These are phyloP conservation scores for Nicotiana knightiana DNA, from an alignment of 257 asterid genomes.

Conservation along the genomic window DNA sequence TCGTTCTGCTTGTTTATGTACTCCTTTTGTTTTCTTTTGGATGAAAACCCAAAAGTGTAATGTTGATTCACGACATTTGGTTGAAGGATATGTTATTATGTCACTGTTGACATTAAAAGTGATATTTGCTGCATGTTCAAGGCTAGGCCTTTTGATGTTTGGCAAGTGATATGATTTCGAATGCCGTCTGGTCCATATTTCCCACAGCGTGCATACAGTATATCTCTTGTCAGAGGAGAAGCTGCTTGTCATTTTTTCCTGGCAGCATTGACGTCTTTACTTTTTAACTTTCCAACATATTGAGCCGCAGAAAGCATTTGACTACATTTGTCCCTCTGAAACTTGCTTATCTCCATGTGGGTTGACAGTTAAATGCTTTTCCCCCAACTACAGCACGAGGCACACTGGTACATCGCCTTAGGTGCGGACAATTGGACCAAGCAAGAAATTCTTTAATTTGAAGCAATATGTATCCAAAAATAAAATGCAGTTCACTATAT, in stretches of 20 bases:
- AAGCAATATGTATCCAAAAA: not conserved
- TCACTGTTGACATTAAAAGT: not conserved
- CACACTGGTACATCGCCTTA: not conserved
- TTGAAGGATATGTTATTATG: not conserved
- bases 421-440: not conserved
- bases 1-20: not conserved
- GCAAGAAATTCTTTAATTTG: conserved; percentile 3
- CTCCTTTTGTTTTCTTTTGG: not conserved
- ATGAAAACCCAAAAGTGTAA: not conserved
- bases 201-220: not conserved
- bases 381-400: not conserved
- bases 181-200: not conserved
- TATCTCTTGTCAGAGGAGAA: not conserved
- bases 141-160: not conserved
- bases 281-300: not conserved
- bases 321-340: not conserved
- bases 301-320: not conserved
- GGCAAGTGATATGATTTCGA: not conserved
- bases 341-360: not conserved
- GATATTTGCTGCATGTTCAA: not conserved
- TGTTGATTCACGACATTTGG: not conserved
- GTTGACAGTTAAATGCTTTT: not conserved
- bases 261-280: not conserved
- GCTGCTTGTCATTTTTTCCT: not conserved
- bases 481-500: not conserved